These are phyloP conservation scores for Fusarium albosuccineum DNA, from an alignment of 2,329 filamentous ascomycete genomes.

Conservation along the genomic window DNA sequence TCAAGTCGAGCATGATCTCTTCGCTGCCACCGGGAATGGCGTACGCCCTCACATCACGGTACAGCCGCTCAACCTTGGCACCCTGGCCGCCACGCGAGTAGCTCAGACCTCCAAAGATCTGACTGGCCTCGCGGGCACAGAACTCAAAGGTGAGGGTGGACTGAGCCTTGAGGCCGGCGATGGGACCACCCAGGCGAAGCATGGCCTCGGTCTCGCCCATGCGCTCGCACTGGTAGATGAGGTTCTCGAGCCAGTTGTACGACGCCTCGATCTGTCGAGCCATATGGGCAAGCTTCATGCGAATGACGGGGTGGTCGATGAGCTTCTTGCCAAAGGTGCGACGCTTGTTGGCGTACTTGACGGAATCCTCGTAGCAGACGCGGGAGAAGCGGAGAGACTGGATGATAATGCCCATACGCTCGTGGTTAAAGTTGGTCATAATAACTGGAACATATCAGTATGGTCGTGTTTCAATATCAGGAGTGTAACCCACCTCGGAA, in stretches of 20 bases:
- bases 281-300: slow-evolving; percentile 98
- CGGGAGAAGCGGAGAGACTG: slow-evolving; percentile 95
- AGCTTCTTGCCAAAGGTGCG: slow-evolving; percentile 96
- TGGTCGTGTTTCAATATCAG: neutral
- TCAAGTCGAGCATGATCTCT: slow-evolving; percentile 98
- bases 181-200: slow-evolving; percentile 93
- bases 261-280: slow-evolving; percentile 96
- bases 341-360: slow-evolving; percentile 98
- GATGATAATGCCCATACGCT: slow-evolving; percentile 98
- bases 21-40: slow-evolving; percentile 96
- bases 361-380: slow-evolving; percentile 95
- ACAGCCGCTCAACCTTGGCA: slow-evolving; percentile 93
- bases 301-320: slow-evolving; percentile 96
- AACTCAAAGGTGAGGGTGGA: slow-evolving; percentile 96
- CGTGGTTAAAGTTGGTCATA: slow-evolving; percentile 99
- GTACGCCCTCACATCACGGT: slow-evolving; percentile 95
- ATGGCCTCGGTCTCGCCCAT: slow-evolving; percentile 97
- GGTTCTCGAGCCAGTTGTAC: slow-evolving; percentile 96
- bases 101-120: slow-evolving; percentile 96
- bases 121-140: slow-evolving; percentile 94
- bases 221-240: slow-evolving; percentile 91
- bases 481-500: slow-evolving; percentile 75
- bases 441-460: slow-evolving; percentile 70
- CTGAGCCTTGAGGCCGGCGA: slow-evolving; percentile 94
- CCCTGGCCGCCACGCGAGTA: slow-evolving; percentile 96